Base-by-base conservation (phyloP, 768 basidiomycete species). In the Tulasnella sp. region DNA sequence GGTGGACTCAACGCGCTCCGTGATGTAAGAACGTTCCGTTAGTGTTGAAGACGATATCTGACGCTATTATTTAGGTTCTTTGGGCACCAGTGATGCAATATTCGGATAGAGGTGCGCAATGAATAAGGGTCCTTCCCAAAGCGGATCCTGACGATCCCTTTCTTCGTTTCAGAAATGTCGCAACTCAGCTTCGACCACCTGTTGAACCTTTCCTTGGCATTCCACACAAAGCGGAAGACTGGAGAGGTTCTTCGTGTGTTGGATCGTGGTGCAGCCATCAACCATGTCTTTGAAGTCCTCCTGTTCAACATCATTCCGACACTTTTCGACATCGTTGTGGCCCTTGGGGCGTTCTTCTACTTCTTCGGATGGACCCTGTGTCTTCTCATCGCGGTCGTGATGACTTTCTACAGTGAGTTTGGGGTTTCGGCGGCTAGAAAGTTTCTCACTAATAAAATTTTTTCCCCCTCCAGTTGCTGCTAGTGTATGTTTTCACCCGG, bases 81-180 rank as follows among this genome's bases (percentile, higher is more conserved):
- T 96, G 94, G 92, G 88, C 91, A 1, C 93, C 94, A 1, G 91
- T 99, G 58, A 92, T 94, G 88, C 93, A 94, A 83, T 93, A 90
- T 81, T 93, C 92, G 0, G 93, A 96, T 81, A 84, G 91, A 80
- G 88, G 88, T 88, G 78, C 77, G 84, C 80, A 64, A 3, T 74
- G 72, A 25, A 34, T 11, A 64, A n/a, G 58, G 58, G 38, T 71
- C 38, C 69, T 45, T 71, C 9, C 69, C 12, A 34, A 29, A 37
- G 6, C 25, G 68, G 29, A 22, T 14, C 36, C 40, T 76, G 34
- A 78, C 64, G 78, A 70, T 75, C 49, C 40, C 29, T 31, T 64
- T 64, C 58, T 11, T 9, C 79, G 78, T 71, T 40, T 79, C n/a
- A 90, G 93, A 93, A 83, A 96, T 97, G 94, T 91, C 91, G 1